Evolutionary conservation across 176 grass and related monocot species (phyloP).

Genomic region (Neostapfia colusana): DNA sequence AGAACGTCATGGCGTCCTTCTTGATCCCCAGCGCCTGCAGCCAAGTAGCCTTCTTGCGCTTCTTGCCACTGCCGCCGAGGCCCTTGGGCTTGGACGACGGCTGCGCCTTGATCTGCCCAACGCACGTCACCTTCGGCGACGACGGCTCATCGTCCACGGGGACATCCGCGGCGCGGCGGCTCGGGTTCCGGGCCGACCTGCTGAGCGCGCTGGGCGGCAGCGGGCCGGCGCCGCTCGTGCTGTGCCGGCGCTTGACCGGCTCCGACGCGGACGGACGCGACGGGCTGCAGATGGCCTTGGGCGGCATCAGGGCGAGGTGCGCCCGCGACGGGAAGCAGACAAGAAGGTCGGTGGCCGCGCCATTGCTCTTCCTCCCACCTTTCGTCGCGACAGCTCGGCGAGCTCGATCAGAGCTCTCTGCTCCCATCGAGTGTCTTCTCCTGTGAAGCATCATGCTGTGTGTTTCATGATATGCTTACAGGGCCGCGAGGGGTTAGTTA

Average conservation of each 20-base stretch:
- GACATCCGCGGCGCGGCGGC: conserved; percentile 26
- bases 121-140: conserved; percentile 92
- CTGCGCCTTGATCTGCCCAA: conserved; percentile 75
- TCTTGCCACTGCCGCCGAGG: conserved; percentile 30
- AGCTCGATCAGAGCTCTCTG: conserved; percentile 18
- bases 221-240: conserved; percentile 46
- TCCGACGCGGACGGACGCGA: conserved; percentile 52
- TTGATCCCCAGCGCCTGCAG: conserved; percentile 68
- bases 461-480: conserved; percentile 12
- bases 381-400: conserved; percentile 26
- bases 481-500: background rate
- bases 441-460: conserved; percentile 19
- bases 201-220: conserved; percentile 49
- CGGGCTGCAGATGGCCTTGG: conserved; percentile 76
- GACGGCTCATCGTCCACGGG: conserved; percentile 64
- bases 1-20: conserved; percentile 68
- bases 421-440: conserved; percentile 16
- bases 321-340: conserved; percentile 85
- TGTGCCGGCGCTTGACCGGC: conserved; percentile 51
- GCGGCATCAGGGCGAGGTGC: conserved; percentile 78
- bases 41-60: conserved; percentile 73
- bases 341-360: conserved; percentile 60
- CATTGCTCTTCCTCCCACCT: conserved; percentile 44
- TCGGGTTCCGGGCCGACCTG: conserved; percentile 41
- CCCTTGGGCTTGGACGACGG: conserved; percentile 59